Evolutionary conservation across 192 early-diverging fungal genomes (phyloP).

Genomic region (Mortierella hygrophila): DNA sequence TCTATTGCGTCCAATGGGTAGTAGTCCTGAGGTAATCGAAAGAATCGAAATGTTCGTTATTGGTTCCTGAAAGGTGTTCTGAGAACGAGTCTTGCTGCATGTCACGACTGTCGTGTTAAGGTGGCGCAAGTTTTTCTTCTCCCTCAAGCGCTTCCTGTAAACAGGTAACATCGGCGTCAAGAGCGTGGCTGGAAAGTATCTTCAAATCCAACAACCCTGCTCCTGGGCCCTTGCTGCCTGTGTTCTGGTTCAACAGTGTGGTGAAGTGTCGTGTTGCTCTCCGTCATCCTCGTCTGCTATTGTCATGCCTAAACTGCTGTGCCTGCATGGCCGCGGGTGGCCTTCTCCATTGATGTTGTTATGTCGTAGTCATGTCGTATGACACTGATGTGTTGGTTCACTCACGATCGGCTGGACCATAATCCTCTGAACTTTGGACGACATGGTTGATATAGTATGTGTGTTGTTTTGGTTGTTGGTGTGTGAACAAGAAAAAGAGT

Average conservation of each 20-base stretch:
- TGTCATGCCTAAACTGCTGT: background rate
- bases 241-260: background rate
- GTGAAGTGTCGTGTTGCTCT: background rate
- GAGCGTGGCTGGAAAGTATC: too few species aligned
- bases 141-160: too few species aligned
- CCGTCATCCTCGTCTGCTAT: background rate
- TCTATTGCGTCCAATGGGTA: background rate
- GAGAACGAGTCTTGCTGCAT: background rate
- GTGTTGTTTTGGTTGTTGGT: background rate
- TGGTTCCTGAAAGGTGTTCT: background rate
- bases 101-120: background rate
- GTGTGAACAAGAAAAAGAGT: background rate
- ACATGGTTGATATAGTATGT: conserved; percentile 54
- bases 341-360: background rate
- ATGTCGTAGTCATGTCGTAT: background rate
- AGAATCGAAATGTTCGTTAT: background rate
- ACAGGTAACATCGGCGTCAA: too few species aligned
- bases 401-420: conserved; percentile 89
- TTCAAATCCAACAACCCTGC: background rate
- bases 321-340: background rate
- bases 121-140: too few species aligned
- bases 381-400: background rate
- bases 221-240: background rate
- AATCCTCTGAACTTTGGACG: conserved; percentile 84
- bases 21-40: background rate